These are phyloP conservation scores for Arabis alpina DNA, from an alignment of 345 rosid genomes.

Conservation along the genomic window DNA sequence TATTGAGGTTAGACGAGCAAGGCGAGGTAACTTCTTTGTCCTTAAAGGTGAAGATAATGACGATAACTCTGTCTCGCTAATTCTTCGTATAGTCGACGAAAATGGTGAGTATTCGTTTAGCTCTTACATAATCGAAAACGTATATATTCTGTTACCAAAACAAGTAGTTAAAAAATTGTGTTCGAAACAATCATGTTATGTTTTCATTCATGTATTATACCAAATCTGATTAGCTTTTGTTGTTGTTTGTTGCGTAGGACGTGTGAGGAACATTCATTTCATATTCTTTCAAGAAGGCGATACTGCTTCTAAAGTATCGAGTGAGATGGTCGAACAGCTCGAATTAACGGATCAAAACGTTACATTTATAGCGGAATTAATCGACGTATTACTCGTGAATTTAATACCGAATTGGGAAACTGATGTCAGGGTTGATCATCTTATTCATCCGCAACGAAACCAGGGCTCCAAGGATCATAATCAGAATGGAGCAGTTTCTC, in stretches of 20 bases:
- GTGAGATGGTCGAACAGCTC: constrained; percentile 91
- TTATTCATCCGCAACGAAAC: constrained; percentile 30
- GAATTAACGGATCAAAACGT: constrained; percentile 67
- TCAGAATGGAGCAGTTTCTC: background rate
- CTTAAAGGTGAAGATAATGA: constrained; percentile 64
- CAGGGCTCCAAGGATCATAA: too few relatives aligned
- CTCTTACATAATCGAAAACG: background rate
- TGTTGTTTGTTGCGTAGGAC: constrained; percentile 47
- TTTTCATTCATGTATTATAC: too few relatives aligned
- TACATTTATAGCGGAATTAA: constrained; percentile 72
- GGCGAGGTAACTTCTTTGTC: constrained; percentile 55
- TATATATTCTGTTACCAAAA: too few relatives aligned
- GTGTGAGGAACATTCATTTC: constrained; percentile 76
- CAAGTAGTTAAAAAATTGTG: too few relatives aligned
- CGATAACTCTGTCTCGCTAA: constrained; percentile 63
- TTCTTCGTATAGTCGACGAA: constrained; percentile 65
- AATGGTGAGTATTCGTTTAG: constrained; percentile 45
- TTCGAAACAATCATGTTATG: too few relatives aligned
- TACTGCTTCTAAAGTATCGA: constrained; percentile 71
- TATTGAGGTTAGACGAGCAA: constrained; percentile 58
- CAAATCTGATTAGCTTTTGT: background rate
- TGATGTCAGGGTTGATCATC: constrained; percentile 46
- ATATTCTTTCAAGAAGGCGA: constrained; percentile 67
- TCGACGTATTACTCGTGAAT: constrained; percentile 60
- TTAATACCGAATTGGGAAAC: constrained; percentile 57